Conservation (phyloP, 352 stramenopile species). For the Globisporangium abappressorium region DNA sequence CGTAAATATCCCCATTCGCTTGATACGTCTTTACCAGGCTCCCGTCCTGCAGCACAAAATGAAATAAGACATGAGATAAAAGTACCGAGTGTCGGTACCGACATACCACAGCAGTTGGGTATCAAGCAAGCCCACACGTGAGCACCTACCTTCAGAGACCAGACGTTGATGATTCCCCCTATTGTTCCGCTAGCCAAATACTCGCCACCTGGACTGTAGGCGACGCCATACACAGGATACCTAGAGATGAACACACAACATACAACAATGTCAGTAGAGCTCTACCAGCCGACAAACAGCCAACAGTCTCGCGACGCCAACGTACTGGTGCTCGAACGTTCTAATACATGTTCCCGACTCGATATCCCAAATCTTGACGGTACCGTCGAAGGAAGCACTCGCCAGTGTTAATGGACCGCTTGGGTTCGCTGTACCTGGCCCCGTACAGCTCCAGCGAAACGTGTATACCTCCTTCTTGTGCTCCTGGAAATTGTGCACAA, state of each 20-base stretch:
- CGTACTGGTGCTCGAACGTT: conserved; percentile 93
- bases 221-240: conserved; percentile 85
- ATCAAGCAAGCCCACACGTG: neutral
- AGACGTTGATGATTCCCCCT: conserved; percentile 96
- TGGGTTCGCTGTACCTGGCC: conserved; percentile 57
- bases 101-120: neutral
- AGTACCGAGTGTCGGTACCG: conserved; percentile 30
- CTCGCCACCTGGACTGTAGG: conserved; percentile 87
- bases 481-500: conserved; percentile 84
- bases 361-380: conserved; percentile 94
- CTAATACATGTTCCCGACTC: conserved; percentile 87
- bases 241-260: conserved; percentile 25
- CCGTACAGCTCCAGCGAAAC: conserved; percentile 90
- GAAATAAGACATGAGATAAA: neutral
- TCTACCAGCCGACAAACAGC: conserved; percentile 4
- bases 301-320: conserved; percentile 20
- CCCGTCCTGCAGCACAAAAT: conserved; percentile 43
- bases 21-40: conserved; percentile 86
- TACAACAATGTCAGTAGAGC: conserved; percentile 21
- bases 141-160: conserved; percentile 91
- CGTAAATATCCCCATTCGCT: conserved; percentile 96
- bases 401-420: conserved; percentile 82
- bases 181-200: conserved; percentile 97
- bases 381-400: conserved; percentile 95
- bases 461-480: conserved; percentile 94